phyloP scores from a whole-genome alignment of 1,284 basidiomycete genomes.

The Irpex lacteus region DNA sequence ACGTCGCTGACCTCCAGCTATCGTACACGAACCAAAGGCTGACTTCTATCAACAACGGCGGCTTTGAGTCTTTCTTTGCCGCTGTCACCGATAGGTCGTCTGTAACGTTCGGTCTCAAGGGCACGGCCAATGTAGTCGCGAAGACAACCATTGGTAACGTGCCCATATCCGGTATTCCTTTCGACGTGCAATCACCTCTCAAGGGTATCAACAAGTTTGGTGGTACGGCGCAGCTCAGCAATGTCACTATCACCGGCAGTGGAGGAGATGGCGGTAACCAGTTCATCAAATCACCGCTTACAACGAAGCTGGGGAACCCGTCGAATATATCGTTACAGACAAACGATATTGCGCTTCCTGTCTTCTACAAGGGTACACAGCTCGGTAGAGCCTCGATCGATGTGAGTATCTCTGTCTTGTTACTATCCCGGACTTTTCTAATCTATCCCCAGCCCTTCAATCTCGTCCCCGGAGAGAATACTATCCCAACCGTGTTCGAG shows the following conservation, averaged over 20 bases:
- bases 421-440: not conserved
- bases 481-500: conserved; percentile 57
- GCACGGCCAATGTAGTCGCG: conserved; percentile 60
- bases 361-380: conserved; percentile 51
- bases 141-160: conserved; percentile 67
- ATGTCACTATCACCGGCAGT: conserved; percentile 59
- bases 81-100: conserved; percentile 51
- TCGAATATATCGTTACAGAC: conserved; percentile 69
- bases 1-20: conserved; percentile 55
- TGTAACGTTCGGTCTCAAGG: conserved; percentile 50
- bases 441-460: conserved; percentile 43
- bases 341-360: conserved; percentile 55
- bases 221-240: conserved; percentile 44
- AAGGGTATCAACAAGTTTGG: conserved; percentile 58
- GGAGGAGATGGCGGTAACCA: conserved; percentile 55
- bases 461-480: conserved; percentile 59
- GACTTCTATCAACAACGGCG: conserved; percentile 49
- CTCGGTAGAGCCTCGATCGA: conserved; percentile 58
- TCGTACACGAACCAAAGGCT: conserved; percentile 58
- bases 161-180: conserved; percentile 62
- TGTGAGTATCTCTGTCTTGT: conserved; percentile 36
- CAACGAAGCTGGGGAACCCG: conserved; percentile 57
- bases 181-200: conserved; percentile 56
- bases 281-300: conserved; percentile 54
- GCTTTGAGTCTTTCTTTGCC: conserved; percentile 59